Percentiles rank a stretch among this genome's conserved stretches.
phyloP scores from a whole-genome alignment of 2,329 filamentous ascomycete genomes.

The Ophidiomyces ophidiicola region DNA sequence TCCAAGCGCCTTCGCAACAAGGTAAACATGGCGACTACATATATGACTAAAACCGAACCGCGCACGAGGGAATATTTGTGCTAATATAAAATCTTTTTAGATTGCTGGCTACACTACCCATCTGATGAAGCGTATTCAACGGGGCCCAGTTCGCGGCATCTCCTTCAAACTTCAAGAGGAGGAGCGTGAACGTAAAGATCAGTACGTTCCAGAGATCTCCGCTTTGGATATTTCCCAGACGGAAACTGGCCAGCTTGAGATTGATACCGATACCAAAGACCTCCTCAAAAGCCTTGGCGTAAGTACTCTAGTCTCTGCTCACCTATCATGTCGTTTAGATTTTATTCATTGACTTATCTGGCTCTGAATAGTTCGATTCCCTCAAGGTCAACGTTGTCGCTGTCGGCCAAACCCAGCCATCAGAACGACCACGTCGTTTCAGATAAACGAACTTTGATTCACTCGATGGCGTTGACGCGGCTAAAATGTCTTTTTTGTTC shows the following conservation, averaged over 20 bases:
- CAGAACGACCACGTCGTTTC: conserved; percentile 72
- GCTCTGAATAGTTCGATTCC: conserved; percentile 64
- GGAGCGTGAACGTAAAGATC: conserved; percentile 99
- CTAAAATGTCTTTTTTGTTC: conserved; percentile 5
- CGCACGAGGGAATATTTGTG: no score
- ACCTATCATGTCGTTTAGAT: conserved; percentile 3
- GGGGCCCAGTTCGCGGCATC: conserved; percentile 97
- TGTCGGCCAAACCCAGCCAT: conserved; percentile 75
- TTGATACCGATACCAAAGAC: conserved; percentile 97
- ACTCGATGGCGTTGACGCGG: conserved; percentile 8
- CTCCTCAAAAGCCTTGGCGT: conserved; percentile 97
- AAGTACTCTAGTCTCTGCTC: conserved; percentile 40
- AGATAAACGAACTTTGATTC: conserved; percentile 20
- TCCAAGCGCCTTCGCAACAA: conserved; percentile 99
- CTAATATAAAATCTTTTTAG: conserved; percentile 43
- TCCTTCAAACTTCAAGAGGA: conserved; percentile 99
- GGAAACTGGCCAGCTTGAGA: conserved; percentile 86
- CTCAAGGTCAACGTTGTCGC: conserved; percentile 93
- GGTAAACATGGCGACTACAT: conserved; percentile 48
- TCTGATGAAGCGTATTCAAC: conserved; percentile 99
- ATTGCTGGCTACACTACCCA: conserved; percentile 98
- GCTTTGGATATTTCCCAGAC: conserved; percentile 95
- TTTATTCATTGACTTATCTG: conserved; percentile 22
- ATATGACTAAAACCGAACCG: no score
- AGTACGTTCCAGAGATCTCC: conserved; percentile 98